Conservation (phyloP, 495 filamentous ascomycete genomes). For the Talaromyces adpressus region DNA sequence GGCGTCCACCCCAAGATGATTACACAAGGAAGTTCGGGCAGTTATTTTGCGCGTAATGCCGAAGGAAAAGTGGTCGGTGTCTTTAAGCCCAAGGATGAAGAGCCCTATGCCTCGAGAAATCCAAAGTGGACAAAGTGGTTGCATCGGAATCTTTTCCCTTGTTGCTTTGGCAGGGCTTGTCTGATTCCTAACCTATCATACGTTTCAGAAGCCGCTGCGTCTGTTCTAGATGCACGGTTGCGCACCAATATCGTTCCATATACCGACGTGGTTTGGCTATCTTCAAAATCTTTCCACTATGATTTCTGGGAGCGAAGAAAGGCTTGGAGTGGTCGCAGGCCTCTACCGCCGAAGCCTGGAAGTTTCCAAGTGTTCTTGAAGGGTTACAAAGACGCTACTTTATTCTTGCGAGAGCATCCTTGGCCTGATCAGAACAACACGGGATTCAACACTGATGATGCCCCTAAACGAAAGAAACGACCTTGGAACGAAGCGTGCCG, state of each 20-base stretch:
- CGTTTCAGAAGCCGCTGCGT: conserved; percentile 95
- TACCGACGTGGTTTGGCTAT: conserved; percentile 88
- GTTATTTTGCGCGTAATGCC: conserved; percentile 90
- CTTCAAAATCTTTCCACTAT: conserved; percentile 96
- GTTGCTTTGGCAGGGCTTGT: conserved; percentile 91
- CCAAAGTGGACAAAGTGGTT: conserved; percentile 97
- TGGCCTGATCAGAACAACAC: conserved; percentile 92
- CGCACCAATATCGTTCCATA: conserved; percentile 91
- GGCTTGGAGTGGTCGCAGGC: conserved; percentile 78
- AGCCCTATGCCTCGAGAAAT: conserved; percentile 88
- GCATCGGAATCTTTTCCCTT: conserved; percentile 90
- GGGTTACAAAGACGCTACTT: conserved; percentile 92
- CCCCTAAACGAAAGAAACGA: conserved; percentile 61
- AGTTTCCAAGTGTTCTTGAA: conserved; percentile 98
- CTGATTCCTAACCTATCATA: conserved; percentile 99
- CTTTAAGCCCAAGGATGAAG: conserved; percentile 99
- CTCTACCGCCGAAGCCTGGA: conserved; percentile 84
- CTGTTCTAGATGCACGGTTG: conserved; percentile 84
- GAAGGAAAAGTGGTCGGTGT: conserved; percentile 94
- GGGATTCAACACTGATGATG: conserved; percentile 65
- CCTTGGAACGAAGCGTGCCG: conserved; percentile 84
- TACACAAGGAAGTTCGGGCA: conserved; percentile 91
- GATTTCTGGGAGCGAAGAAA: conserved; percentile 92
- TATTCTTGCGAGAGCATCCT: conserved; percentile 89
- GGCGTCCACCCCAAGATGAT: conserved; percentile 94